A percentile compares a stretch with the other conserved stretches of the same genome.
phyloP scores from a whole-genome alignment of 805 yeast species.

The Candida sanyiensis region DNA sequence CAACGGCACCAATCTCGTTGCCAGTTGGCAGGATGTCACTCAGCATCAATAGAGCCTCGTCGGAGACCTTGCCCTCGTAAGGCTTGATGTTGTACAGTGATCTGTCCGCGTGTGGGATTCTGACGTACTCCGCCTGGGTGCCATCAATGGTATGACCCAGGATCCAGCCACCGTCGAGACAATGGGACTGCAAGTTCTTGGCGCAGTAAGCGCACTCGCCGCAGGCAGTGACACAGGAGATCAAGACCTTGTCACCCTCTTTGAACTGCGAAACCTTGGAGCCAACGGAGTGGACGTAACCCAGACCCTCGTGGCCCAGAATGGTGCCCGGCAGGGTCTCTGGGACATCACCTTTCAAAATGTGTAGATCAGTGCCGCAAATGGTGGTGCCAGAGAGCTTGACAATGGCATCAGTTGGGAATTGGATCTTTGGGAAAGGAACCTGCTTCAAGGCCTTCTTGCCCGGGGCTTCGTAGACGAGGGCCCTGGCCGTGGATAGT shows the following conservation, averaged over 20 bases:
- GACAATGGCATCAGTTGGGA: slow-evolving; percentile 53
- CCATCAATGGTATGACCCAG: slow-evolving; percentile 58
- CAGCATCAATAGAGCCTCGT: slow-evolving; percentile 52
- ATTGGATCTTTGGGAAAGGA: slow-evolving; percentile 37
- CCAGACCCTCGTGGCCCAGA: slow-evolving; percentile 62
- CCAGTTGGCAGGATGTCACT: slow-evolving; percentile 66
- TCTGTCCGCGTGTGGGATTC: slow-evolving; percentile 45
- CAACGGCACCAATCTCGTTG: slow-evolving; percentile 57
- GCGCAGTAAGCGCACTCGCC: slow-evolving; percentile 51
- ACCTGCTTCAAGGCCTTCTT: slow-evolving; percentile 32
- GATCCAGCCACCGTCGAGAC: slow-evolving; percentile 51
- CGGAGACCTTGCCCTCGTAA: slow-evolving; percentile 32
- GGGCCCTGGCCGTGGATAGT: slow-evolving; percentile 29
- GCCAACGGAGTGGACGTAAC: slow-evolving; percentile 47
- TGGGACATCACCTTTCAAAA: slow-evolving; percentile 56
- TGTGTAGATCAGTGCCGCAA: slow-evolving; percentile 62
- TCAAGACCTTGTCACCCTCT: slow-evolving; percentile 53
- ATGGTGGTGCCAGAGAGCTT: slow-evolving; percentile 54
- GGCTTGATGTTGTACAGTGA: slow-evolving; percentile 30
- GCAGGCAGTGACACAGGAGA: slow-evolving; percentile 63
- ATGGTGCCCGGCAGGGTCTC: slow-evolving; percentile 42
- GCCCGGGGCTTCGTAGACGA: slow-evolving; percentile 40
- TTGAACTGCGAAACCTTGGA: slow-evolving; percentile 42
- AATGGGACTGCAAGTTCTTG: slow-evolving; percentile 54
- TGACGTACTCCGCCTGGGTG: slow-evolving; percentile 57